A percentile compares a stretch with the other conserved stretches of the same genome.
These are phyloP conservation scores for Abelmoschus esculentus DNA, from an alignment of 345 rosid species.

Conservation along the genomic window DNA sequence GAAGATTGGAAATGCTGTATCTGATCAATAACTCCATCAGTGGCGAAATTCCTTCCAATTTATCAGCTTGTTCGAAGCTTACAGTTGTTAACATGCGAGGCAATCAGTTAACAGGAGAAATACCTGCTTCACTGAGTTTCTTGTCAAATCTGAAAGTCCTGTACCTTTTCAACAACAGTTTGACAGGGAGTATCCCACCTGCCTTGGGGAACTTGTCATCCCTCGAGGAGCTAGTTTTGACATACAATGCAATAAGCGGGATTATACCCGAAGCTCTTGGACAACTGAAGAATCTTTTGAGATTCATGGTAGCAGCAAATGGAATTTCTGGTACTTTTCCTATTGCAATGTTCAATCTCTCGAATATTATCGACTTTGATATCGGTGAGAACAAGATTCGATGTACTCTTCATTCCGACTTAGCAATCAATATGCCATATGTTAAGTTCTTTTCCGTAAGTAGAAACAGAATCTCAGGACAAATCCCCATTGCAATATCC, in stretches of 20 bases:
- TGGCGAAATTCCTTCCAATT: too few relatives aligned
- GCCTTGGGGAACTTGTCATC: neutral
- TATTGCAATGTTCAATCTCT: neutral
- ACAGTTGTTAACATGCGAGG: too few relatives aligned
- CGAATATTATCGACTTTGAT: neutral
- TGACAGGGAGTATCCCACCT: neutral
- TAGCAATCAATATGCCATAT: neutral
- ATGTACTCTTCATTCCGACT: neutral
- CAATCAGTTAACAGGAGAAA: neutral
- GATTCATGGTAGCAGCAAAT: neutral
- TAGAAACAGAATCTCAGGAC: neutral
- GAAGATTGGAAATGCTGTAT: neutral
- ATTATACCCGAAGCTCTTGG: conserved; percentile 12
- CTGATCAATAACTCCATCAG: neutral
- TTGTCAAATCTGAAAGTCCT: neutral
- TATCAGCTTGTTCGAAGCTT: too few relatives aligned
- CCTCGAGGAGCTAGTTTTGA: neutral
- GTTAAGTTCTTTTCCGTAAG: neutral
- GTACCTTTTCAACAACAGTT: neutral
- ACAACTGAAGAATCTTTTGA: neutral
- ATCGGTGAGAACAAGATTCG: neutral
- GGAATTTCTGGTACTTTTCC: conserved; percentile 6
- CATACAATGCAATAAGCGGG: neutral
- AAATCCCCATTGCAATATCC: too few relatives aligned
- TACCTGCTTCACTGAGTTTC: neutral